A percentile compares a stretch with the other conserved stretches of the same genome.
Conservation (phyloP, 1,284 basidiomycete species). For the Pyrrhoderma lamaoense region DNA sequence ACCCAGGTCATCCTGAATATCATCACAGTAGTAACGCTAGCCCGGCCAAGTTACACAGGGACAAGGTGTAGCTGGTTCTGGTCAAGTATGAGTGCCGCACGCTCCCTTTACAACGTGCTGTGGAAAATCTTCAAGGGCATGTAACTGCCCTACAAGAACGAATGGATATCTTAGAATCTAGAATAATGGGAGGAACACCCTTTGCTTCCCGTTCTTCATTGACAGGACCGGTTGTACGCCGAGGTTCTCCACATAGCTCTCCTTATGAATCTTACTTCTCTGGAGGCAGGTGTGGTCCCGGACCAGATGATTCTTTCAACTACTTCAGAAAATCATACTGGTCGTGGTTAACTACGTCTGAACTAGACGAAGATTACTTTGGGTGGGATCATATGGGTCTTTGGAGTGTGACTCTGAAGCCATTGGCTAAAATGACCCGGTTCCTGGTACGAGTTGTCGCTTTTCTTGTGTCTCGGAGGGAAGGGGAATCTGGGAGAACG, state of each 20-base stretch:
- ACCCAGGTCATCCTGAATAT: slow-evolving; percentile 35
- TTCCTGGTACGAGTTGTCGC: slow-evolving; percentile 39
- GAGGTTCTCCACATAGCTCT: slow-evolving; percentile 8
- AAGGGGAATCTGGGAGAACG: slow-evolving; percentile 28
- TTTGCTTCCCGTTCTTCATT: slow-evolving; percentile 17
- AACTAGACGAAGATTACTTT: slow-evolving; percentile 25
- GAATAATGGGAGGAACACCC: slow-evolving; percentile 7
- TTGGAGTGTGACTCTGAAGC: slow-evolving; percentile 68
- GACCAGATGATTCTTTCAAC: not conserved
- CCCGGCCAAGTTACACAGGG: slow-evolving; percentile 2
- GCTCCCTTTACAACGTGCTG: slow-evolving; percentile 52
- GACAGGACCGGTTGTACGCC: not conserved
- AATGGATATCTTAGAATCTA: slow-evolving; percentile 62
- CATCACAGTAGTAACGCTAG: slow-evolving; percentile 19
- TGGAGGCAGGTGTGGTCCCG: slow-evolving; percentile 13
- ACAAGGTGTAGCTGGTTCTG: slow-evolving; percentile 7
- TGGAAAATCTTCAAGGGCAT: slow-evolving; percentile 83
- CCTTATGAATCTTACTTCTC: slow-evolving; percentile 12
- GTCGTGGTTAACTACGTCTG: slow-evolving; percentile 33
- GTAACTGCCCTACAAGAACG: slow-evolving; percentile 87
- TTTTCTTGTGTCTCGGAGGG: slow-evolving; percentile 46
- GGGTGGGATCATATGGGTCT: slow-evolving; percentile 69
- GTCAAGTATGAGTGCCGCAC: slow-evolving; percentile 5
- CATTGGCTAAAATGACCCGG: slow-evolving; percentile 43
- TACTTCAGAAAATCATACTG: slow-evolving; percentile 16